Evolutionary conservation across 331 rosid species (phyloP).

Genomic region (Prunus yedoensis): DNA sequence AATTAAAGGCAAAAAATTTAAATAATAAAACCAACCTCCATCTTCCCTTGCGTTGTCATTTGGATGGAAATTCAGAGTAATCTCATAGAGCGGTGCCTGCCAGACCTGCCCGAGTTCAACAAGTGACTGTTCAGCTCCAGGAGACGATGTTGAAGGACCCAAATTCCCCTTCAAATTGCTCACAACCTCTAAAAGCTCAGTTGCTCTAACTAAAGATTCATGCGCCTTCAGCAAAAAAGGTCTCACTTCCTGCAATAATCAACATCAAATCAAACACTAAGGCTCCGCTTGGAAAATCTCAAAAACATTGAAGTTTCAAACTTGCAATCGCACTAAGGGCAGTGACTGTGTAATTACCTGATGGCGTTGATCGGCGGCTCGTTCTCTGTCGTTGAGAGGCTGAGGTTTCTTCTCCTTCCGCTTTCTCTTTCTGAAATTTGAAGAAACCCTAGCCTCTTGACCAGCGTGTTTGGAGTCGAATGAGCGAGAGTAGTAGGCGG

Average conservation of each 20-base stretch:
- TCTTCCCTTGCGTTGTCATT: conserved; percentile 12
- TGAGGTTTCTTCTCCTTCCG: conserved; percentile 45
- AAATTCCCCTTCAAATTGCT: conserved; percentile 43
- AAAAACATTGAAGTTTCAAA: background rate
- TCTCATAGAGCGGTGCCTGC: conserved; percentile 60
- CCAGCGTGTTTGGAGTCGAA: conserved; percentile 38
- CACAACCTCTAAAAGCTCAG: conserved; percentile 49
- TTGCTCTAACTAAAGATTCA: conserved; percentile 48
- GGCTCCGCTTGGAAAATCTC: background rate
- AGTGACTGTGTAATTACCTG: conserved; percentile 36
- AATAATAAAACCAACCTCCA: conserved; percentile 45
- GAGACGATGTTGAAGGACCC: conserved; percentile 18
- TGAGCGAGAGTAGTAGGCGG: conserved; percentile 63
- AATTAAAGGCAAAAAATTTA: background rate
- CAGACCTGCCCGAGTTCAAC: conserved; percentile 49
- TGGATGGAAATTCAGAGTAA: conserved; percentile 42
- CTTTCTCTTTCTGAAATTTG: conserved; percentile 41
- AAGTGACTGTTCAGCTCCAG: conserved; percentile 43
- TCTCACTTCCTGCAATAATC: conserved; percentile 58
- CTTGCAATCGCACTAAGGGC: background rate
- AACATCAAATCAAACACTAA: background rate
- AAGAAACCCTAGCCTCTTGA: conserved; percentile 25
- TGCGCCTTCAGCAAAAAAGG: conserved; percentile 64
- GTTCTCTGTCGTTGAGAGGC: conserved; percentile 72
- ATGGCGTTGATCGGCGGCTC: conserved; percentile 72